Conservation (phyloP, 805 yeast genomes). For the Lipomyces spencermartinsiae region DNA sequence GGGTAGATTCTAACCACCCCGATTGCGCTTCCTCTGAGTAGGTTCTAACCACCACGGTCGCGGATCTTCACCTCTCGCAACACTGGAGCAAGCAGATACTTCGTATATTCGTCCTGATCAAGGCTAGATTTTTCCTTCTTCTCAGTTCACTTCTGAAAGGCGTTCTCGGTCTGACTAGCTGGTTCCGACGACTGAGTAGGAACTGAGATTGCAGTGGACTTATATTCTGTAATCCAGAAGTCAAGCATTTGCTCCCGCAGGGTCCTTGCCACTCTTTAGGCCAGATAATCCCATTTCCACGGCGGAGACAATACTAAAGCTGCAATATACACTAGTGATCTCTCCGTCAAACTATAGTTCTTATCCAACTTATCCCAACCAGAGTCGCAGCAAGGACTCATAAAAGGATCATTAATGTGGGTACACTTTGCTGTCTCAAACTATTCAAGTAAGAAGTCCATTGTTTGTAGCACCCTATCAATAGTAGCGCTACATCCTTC, state of each 20-base stretch:
- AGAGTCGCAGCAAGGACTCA: not conserved
- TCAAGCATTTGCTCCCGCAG: not conserved
- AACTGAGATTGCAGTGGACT: conserved; percentile 4
- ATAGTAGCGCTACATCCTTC: not conserved
- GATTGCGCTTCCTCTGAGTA: too few species aligned
- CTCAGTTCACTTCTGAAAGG: not conserved
- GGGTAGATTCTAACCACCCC: too few species aligned
- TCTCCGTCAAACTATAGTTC: not conserved
- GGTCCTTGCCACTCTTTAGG: not conserved
- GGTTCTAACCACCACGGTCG: too few species aligned
- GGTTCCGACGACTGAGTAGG: too few species aligned
- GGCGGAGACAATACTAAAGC: not conserved
- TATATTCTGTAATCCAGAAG: conserved; percentile 3
- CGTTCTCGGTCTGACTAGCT: not conserved
- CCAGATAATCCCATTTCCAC: conserved; percentile 8
- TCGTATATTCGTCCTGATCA: too few species aligned
- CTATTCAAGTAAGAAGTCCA: not conserved
- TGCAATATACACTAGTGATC: not conserved
- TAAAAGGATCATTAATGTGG: not conserved
- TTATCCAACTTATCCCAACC: conserved; percentile 8
- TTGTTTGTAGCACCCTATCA: not conserved
- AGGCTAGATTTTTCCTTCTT: not conserved
- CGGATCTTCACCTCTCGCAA: too few species aligned
- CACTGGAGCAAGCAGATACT: too few species aligned
- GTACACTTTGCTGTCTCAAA: not conserved